phyloP scores from a whole-genome alignment of 495 filamentous ascomycete genomes.

The Astrocystis sublimbata region DNA sequence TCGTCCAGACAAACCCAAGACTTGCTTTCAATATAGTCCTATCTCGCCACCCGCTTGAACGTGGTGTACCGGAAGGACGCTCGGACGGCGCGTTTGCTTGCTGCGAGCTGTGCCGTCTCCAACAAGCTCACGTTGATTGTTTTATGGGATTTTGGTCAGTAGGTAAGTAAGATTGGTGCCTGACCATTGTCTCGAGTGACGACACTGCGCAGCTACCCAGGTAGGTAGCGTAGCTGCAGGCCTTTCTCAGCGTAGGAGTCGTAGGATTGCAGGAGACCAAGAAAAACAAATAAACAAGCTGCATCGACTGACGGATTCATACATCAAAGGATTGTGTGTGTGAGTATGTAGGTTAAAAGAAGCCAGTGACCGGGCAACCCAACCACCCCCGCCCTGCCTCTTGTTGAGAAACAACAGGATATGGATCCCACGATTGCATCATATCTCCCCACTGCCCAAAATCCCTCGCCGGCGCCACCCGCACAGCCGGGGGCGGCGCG shows the following conservation, averaged over 20 bases:
- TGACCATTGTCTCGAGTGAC: constrained; percentile 7
- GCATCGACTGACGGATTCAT: too few species aligned
- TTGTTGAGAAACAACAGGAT: constrained; percentile 1
- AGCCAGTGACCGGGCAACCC: not conserved
- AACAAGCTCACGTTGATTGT: too few species aligned
- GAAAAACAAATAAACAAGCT: not conserved
- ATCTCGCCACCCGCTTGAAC: not conserved
- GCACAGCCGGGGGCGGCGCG: not conserved
- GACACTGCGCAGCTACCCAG: constrained; percentile 17
- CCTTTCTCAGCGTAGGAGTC: not conserved
- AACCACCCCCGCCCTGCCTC: not conserved
- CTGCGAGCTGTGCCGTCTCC: not conserved
- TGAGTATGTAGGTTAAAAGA: not conserved
- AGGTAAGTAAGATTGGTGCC: too few species aligned
- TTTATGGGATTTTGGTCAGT: too few species aligned
- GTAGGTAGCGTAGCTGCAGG: too few species aligned
- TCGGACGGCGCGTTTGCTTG: not conserved
- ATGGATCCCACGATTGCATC: constrained; percentile 9
- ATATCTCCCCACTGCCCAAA: constrained; percentile 15
- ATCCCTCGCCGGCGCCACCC: constrained; percentile 6
- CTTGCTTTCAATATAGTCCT: not conserved
- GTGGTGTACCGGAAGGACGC: not conserved
- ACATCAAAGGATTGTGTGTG: too few species aligned
- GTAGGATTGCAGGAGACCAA: not conserved
- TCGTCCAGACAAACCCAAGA: not conserved